phyloP scores from a whole-genome alignment of 2,329 filamentous ascomycete species.

The Clonostachys rosea region DNA sequence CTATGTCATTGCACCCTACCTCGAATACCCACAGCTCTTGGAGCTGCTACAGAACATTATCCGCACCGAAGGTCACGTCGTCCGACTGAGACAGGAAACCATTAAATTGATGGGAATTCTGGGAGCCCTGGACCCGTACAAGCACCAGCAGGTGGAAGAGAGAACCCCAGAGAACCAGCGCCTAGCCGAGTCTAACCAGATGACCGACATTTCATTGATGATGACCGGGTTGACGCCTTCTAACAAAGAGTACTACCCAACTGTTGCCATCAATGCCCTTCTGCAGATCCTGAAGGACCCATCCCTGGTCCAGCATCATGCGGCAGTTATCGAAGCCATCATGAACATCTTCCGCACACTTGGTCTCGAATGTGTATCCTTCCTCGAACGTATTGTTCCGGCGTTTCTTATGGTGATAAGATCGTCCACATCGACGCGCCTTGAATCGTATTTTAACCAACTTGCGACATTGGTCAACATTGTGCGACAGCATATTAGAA shows the following conservation, averaged over 20 bases:
- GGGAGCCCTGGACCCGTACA: conserved; percentile 92
- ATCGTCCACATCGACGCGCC: conserved; percentile 68
- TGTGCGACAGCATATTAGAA: conserved; percentile 92
- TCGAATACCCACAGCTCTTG: conserved; percentile 90
- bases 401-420: conserved; percentile 89
- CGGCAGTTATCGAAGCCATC: conserved; percentile 91
- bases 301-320: conserved; percentile 86
- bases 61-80: conserved; percentile 80
- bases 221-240: conserved; percentile 97
- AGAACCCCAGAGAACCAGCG: conserved; percentile 77
- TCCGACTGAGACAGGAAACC: conserved; percentile 82
- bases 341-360: conserved; percentile 99
- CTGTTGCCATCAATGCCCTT: conserved; percentile 93
- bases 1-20: conserved; percentile 94
- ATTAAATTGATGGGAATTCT: conserved; percentile 96
- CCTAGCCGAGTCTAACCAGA: conserved; percentile 54
- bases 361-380: conserved; percentile 92
- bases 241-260: conserved; percentile 97
- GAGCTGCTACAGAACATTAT: conserved; percentile 93
- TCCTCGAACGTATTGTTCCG: conserved; percentile 89
- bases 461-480: conserved; percentile 90
- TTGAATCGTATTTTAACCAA: conserved; percentile 98
- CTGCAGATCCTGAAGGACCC: conserved; percentile 88
- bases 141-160: conserved; percentile 92
- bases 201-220: conserved; percentile 94